phyloP scores from a whole-genome alignment of 306 rosid genomes.

The Gastrolobium bilobum region DNA sequence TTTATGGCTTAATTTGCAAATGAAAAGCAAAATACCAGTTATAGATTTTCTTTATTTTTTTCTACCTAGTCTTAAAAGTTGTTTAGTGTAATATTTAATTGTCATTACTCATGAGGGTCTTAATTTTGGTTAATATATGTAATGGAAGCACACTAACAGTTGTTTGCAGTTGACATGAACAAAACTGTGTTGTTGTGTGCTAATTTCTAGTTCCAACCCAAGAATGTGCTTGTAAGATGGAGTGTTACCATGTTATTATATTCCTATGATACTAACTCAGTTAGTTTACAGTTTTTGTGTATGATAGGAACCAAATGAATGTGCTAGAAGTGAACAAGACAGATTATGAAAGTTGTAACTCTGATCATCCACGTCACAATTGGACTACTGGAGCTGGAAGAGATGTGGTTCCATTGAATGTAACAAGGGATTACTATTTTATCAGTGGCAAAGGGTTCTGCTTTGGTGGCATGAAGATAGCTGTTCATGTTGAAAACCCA shows the following conservation, averaged over 20 bases:
- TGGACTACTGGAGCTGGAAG: constrained; percentile 96
- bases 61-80: background rate
- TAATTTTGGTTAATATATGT: constrained; percentile 8
- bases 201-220: background rate
- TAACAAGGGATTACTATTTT: constrained; percentile 77
- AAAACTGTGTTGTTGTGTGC: background rate
- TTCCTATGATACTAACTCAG: constrained; percentile 7
- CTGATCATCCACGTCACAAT: constrained; percentile 79
- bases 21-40: background rate
- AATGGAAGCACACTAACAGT: background rate
- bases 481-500: constrained; percentile 68
- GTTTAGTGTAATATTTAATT: background rate
- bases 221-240: background rate
- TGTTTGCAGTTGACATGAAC: background rate
- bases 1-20: constrained; percentile 22
- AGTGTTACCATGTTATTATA: background rate
- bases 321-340: constrained; percentile 95
- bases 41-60: constrained; percentile 3
- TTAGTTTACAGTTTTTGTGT: constrained; percentile 74
- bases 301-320: constrained; percentile 86
- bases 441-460: constrained; percentile 92
- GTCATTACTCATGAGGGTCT: background rate
- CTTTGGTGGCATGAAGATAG: constrained; percentile 87
- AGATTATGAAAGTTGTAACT: constrained; percentile 69
- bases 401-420: constrained; percentile 89